These are phyloP conservation scores for Nannizziopsis arthrosporioides DNA, from an alignment of 2,329 filamentous ascomycete species.

Conservation along the genomic window DNA sequence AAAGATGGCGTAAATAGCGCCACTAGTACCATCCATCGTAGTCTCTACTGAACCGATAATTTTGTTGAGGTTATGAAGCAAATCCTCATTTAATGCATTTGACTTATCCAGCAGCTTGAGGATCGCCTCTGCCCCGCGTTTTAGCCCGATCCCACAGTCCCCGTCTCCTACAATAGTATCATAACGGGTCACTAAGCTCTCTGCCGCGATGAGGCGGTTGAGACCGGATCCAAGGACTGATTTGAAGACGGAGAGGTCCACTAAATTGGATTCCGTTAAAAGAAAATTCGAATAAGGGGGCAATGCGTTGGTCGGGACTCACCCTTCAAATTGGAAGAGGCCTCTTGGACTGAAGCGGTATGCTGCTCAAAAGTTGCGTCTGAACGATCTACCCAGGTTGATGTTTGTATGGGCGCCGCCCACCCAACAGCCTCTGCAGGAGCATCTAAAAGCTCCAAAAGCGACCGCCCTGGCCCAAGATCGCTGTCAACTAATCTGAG, in stretches of 20 bases:
- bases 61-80: constrained; percentile 47
- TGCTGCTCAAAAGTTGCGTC: constrained; percentile 24
- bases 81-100: constrained; percentile 42
- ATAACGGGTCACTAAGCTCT: constrained; percentile 54
- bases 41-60: constrained; percentile 55
- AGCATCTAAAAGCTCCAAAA: constrained; percentile 56
- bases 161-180: constrained; percentile 81
- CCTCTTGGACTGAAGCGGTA: constrained; percentile 29
- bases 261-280: neutral
- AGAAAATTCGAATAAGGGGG: neutral
- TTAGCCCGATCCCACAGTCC: constrained; percentile 77
- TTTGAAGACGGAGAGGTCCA: constrained; percentile 29
- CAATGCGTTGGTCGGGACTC: constrained; percentile 18
- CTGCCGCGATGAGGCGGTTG: constrained; percentile 48
- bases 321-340: constrained; percentile 44
- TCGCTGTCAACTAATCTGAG: constrained; percentile 52
- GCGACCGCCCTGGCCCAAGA: constrained; percentile 41
- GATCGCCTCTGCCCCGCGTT: constrained; percentile 65
- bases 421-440: constrained; percentile 57
- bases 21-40: constrained; percentile 63
- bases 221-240: constrained; percentile 46
- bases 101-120: constrained; percentile 33
- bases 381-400: constrained; percentile 47
- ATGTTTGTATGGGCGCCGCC: constrained; percentile 47
- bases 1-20: constrained; percentile 78